Conservation (phyloP, 805 yeast genomes). For the Candida jianshihensis region DNA sequence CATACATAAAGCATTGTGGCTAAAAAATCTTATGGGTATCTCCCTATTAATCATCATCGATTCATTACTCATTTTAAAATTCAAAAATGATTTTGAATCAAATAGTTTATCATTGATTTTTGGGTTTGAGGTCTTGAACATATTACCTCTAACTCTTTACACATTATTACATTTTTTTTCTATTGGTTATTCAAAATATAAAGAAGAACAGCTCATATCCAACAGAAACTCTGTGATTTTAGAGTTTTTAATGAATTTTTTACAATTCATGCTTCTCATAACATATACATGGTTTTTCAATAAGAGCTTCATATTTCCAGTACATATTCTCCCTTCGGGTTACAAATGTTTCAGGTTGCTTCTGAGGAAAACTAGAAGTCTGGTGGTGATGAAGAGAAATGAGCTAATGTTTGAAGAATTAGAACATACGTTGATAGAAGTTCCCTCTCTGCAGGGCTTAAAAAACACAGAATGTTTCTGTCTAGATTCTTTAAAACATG, state of each 20-base stretch:
- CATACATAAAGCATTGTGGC: background rate
- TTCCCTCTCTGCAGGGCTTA: background rate
- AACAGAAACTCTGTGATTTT: background rate
- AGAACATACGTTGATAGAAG: background rate
- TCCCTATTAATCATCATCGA: constrained; percentile 5
- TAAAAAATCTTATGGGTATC: constrained; percentile 1
- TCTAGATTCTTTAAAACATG: constrained; percentile 4
- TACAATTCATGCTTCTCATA: constrained; percentile 9
- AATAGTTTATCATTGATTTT: constrained; percentile 8
- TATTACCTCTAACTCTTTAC: constrained; percentile 10
- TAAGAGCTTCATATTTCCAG: constrained; percentile 8
- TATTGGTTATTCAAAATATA: background rate
- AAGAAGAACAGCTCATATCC: constrained; percentile 1
- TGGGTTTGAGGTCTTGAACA: constrained; percentile 15
- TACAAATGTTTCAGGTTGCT: constrained; percentile 17
- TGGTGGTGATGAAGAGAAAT: constrained; percentile 10
- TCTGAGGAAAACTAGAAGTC: constrained; percentile 11
- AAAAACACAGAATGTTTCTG: constrained; percentile 16
- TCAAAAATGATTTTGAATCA: constrained; percentile 1
- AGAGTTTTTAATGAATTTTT: constrained; percentile 8
- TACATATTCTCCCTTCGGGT: constrained; percentile 12
- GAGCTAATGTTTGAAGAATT: constrained; percentile 5
- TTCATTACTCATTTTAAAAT: constrained; percentile 2
- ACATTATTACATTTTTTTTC: constrained; percentile 10
- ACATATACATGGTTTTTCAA: constrained; percentile 12